Percentiles rank a stretch among this genome's conserved stretches.
Evolutionary conservation across 1,284 basidiomycete genomes (phyloP).

Genomic region (Leccinum huronense): DNA sequence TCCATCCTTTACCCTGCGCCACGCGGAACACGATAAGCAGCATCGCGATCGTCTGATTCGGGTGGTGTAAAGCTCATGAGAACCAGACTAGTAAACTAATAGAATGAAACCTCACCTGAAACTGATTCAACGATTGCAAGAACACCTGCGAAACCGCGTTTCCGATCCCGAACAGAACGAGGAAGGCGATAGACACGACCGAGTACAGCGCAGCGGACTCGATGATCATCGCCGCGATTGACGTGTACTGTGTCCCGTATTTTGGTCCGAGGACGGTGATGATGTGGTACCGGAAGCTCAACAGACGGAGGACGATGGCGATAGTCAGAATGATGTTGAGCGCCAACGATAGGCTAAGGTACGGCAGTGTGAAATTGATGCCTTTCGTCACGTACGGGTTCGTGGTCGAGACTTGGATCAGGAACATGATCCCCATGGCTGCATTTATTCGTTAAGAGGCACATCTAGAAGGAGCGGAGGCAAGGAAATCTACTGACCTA

Average conservation of each 20-base stretch:
- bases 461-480: not conserved
- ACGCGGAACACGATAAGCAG: constrained; percentile 27
- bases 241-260: constrained; percentile 25
- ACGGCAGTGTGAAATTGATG: constrained; percentile 27
- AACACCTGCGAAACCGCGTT: constrained; percentile 21
- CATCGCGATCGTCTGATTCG: constrained; percentile 19
- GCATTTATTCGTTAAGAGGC: not conserved
- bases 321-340: constrained; percentile 29
- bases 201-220: constrained; percentile 29
- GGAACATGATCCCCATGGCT: constrained; percentile 15
- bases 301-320: constrained; percentile 25
- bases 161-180: constrained; percentile 17
- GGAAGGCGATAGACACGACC: constrained; percentile 16
- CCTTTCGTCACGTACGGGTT: constrained; percentile 16
- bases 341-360: constrained; percentile 25
- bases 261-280: constrained; percentile 12
- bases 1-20: constrained; percentile 30
- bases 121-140: constrained; percentile 18
- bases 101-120: constrained; percentile 19
- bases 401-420: constrained; percentile 22
- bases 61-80: not conserved
- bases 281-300: constrained; percentile 12
- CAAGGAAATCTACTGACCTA: constrained; percentile 13
- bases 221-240: constrained; percentile 24
- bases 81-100: not conserved